phyloP scores from a whole-genome alignment of 495 filamentous ascomycete genomes.

The Neurospora cerealis region DNA sequence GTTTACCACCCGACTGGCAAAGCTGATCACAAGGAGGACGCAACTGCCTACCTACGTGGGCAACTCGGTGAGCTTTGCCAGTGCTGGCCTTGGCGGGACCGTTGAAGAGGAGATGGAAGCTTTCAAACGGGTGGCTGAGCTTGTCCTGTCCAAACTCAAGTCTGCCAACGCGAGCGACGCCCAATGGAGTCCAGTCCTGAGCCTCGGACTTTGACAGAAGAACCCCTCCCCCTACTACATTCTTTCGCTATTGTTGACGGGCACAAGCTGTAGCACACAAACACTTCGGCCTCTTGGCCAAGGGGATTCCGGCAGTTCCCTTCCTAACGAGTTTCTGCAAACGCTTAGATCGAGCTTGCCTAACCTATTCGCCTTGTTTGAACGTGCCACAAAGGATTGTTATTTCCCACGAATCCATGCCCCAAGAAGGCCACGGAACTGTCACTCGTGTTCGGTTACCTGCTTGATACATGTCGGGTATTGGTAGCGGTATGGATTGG shows the following conservation, averaged over 20 bases:
- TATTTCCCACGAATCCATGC: neutral
- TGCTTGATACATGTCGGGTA: neutral
- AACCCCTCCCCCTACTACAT: neutral
- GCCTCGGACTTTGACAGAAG: neutral
- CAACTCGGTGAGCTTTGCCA: constrained; percentile 60
- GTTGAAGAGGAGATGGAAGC: constrained; percentile 96
- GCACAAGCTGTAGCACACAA: neutral
- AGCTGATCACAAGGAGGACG: constrained; percentile 63
- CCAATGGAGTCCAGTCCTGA: constrained; percentile 5
- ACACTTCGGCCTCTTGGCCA: neutral
- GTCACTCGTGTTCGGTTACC: neutral
- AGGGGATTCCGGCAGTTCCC: neutral
- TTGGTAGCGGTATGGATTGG: neutral
- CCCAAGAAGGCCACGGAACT: neutral
- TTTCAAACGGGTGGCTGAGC: constrained; percentile 58
- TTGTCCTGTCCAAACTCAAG: constrained; percentile 48
- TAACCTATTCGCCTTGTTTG: neutral
- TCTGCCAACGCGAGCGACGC: constrained; percentile 1
- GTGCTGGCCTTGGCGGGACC: constrained; percentile 56
- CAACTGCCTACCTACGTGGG: constrained; percentile 72
- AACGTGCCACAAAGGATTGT: neutral
- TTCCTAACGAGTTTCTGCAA: neutral
- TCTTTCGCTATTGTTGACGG: neutral
- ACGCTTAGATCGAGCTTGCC: neutral
- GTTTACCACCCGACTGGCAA: constrained; percentile 76